Conservation (phyloP, 441 rosid species). For the Eutrema salsugineum region DNA sequence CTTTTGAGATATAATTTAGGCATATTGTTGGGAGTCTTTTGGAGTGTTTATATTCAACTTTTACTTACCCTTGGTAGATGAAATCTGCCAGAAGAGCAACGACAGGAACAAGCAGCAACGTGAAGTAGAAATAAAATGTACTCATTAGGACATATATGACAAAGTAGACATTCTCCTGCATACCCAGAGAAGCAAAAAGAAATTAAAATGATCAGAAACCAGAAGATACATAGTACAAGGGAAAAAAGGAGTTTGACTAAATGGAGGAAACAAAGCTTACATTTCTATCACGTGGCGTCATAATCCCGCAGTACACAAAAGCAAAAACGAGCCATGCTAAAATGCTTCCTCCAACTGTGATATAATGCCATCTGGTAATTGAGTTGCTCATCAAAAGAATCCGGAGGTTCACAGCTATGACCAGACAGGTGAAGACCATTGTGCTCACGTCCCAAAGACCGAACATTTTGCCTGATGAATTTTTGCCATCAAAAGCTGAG, state of each 20-base stretch:
- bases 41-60: background rate
- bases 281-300: conserved; percentile 48
- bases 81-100: conserved; percentile 91
- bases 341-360: conserved; percentile 92
- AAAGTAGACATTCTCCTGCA: conserved; percentile 80
- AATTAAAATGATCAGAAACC: background rate
- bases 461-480: conserved; percentile 79
- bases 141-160: conserved; percentile 91
- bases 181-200: background rate
- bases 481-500: conserved; percentile 59
- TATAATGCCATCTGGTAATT: conserved; percentile 89
- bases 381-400: conserved; percentile 95
- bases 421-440: conserved; percentile 94
- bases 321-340: conserved; percentile 83
- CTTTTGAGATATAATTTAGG: background rate
- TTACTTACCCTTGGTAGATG: conserved; percentile 74
- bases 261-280: conserved; percentile 36
- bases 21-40: too few relatives aligned
- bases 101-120: conserved; percentile 72
- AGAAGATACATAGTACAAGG: background rate
- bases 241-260: background rate
- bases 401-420: conserved; percentile 88
- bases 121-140: conserved; percentile 82
- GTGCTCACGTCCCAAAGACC: conserved; percentile 99
- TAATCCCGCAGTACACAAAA: conserved; percentile 67